A percentile compares a stretch with the other conserved stretches of the same genome.
Evolutionary conservation across 345 rosid species (phyloP).

Genomic region (Rhizophora mangle): DNA sequence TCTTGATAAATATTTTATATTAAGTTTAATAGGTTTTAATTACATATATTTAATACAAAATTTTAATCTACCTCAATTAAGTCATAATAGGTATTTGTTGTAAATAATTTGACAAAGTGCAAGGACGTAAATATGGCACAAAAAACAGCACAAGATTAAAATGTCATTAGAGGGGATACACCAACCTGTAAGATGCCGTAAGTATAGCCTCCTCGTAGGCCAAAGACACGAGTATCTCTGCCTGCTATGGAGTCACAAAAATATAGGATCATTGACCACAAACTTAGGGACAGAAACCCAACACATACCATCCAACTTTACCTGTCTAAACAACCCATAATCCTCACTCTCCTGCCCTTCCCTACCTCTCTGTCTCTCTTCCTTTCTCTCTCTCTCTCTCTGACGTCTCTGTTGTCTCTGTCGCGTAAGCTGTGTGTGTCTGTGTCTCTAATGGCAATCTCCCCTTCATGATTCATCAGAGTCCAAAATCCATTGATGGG

Average conservation of each 20-base stretch:
- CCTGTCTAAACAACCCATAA: constrained; percentile 10
- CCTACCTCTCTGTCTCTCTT: not conserved
- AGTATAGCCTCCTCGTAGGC: too few relatives aligned
- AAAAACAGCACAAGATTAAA: too few relatives aligned
- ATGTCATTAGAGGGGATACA: too few relatives aligned
- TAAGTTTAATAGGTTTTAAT: too few relatives aligned
- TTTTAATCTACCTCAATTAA: too few relatives aligned
- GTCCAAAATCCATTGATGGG: constrained; percentile 46
- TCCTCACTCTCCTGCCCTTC: not conserved
- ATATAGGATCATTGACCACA: constrained; percentile 16
- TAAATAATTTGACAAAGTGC: too few relatives aligned
- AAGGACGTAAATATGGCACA: too few relatives aligned
- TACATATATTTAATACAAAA: too few relatives aligned
- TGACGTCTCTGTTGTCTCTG: not conserved
- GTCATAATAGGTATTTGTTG: too few relatives aligned
- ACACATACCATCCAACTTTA: constrained; percentile 4
- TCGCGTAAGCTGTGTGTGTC: not conserved
- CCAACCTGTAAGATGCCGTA: too few relatives aligned
- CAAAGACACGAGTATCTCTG: too few relatives aligned
- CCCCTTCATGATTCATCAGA: constrained; percentile 22
- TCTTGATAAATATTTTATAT: too few relatives aligned
- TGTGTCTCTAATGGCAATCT: constrained; percentile 24
- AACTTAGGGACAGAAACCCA: not conserved
- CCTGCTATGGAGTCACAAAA: not conserved
- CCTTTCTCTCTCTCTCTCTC: constrained; percentile 3